Evolutionary conservation across 805 yeast species (phyloP).

Genomic region (Candida parachauliodes): DNA sequence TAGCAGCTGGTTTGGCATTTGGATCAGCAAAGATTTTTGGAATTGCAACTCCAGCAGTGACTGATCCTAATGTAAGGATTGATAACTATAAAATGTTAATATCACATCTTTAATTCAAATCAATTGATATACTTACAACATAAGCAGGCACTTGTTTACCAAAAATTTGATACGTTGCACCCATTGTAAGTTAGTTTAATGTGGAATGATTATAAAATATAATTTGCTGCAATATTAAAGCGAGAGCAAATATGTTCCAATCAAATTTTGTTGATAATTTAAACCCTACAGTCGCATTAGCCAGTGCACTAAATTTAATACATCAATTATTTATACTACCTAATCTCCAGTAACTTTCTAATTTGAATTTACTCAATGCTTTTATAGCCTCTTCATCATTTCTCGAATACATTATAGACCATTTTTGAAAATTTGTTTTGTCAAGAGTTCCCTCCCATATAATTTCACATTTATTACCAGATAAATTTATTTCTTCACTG

Average conservation of each 20-base stretch:
- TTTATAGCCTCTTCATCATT: constrained; percentile 49
- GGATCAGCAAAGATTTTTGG: constrained; percentile 24
- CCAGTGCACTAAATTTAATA: constrained; percentile 5
- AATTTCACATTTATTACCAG: constrained; percentile 42
- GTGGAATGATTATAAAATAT: too few species aligned
- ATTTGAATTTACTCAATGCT: constrained; percentile 47
- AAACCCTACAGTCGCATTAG: constrained; percentile 6
- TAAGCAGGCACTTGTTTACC: constrained; percentile 46
- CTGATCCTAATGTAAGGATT: constrained; percentile 38
- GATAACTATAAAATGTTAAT: constrained; percentile 28
- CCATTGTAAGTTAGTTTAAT: constrained; percentile 25
- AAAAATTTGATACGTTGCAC: constrained; percentile 39
- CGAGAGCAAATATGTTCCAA: constrained; percentile 7
- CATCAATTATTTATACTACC: constrained; percentile 10
- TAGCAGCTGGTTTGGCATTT: constrained; percentile 15
- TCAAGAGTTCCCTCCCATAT: constrained; percentile 72
- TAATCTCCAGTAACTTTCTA: constrained; percentile 60
- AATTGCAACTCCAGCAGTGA: constrained; percentile 35
- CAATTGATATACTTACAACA: constrained; percentile 28
- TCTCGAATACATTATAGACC: constrained; percentile 61
- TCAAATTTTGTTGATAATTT: constrained; percentile 5
- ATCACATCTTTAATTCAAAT: not conserved
- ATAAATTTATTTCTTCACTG: constrained; percentile 28
- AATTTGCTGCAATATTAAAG: not conserved
- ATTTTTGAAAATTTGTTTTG: constrained; percentile 54